Base-by-base conservation (phyloP, 2,329 filamentous ascomycete genomes). In the Xylariomycetidae sp. region DNA sequence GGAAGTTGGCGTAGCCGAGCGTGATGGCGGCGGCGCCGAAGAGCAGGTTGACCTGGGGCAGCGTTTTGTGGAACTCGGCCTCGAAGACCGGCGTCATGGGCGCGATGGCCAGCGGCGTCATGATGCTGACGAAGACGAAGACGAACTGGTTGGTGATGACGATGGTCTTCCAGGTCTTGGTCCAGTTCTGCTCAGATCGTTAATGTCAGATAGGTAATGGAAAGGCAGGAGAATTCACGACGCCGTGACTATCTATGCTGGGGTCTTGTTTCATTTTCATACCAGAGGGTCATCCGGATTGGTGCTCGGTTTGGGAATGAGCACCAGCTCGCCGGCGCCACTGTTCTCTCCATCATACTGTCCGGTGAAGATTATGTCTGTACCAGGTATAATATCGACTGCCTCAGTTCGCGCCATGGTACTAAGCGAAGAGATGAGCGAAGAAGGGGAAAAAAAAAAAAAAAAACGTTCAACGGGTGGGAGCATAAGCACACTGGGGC, bases 51-150 rank as follows among this genome's bases (percentile, higher is more conserved):
- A 59, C 52, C 37, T 58, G 45, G 2, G 55, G 45, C 7, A 60
- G 38, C 6, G 50, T 48, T 37, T 53, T 58, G 36, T 53, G 26
- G 39, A 57, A 62, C 41, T 59, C 51, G 28, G 42, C 38, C 33
- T 57, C 52, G 43, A 60, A 58, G 27, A 61, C 51, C 26, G 50
- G 42, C 6, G 58, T 57, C 38, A 62, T 39, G 10, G 58, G 57
- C 29, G 58, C 46, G 33, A 61, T 57, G 28, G 57, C 52, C 20
- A 61, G 49, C 8, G 57, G 53, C 23, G 57, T 58, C 38, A 61
- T 37, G 42, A 60, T 56, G 44, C 48, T 53, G 38, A 56, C 48
- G 42, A 59, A 58, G 23, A 58, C 53, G 39, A 59, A 57, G 31
- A 58, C 28, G 30, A 47, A 53, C 43, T 58, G 51, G 41, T 58